Conservation (phyloP, 345 rosid genomes). For the Cochlearia excelsa region DNA sequence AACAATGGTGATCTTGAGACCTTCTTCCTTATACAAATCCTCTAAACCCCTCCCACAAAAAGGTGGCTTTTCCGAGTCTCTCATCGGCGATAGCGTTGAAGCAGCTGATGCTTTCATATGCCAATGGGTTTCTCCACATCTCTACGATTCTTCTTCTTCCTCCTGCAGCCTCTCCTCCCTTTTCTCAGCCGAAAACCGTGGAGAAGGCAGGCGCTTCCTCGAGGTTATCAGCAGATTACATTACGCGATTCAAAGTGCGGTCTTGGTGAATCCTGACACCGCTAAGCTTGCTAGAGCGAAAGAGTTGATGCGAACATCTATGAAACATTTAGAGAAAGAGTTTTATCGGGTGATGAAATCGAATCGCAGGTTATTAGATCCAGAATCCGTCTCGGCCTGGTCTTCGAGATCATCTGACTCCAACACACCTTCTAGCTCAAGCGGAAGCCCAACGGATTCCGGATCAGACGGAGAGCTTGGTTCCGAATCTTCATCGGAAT, state of each 20-base stretch:
- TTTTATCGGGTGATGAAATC: constrained; percentile 57
- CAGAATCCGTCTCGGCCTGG: constrained; percentile 51
- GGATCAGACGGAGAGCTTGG: constrained; percentile 34
- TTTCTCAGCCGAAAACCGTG: constrained; percentile 46
- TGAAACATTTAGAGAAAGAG: constrained; percentile 67
- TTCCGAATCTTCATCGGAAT: constrained; percentile 24
- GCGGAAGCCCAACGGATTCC: background rate
- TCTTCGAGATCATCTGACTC: constrained; percentile 25
- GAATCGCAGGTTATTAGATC: constrained; percentile 47
- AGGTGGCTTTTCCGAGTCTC: constrained; percentile 45
- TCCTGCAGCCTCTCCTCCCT: constrained; percentile 32
- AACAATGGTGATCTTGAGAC: too few species aligned
- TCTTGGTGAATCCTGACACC: constrained; percentile 36
- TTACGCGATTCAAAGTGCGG: constrained; percentile 55
- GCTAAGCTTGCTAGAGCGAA: constrained; percentile 56
- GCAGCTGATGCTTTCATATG: constrained; percentile 41
- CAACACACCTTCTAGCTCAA: background rate
- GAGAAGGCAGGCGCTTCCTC: constrained; percentile 53
- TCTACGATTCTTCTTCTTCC: background rate
- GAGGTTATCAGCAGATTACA: constrained; percentile 48
- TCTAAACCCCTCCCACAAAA: too few species aligned
- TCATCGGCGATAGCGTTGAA: constrained; percentile 50
- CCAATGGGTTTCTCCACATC: constrained; percentile 38
- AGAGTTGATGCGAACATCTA: constrained; percentile 50
- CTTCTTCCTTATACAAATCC: too few species aligned